phyloP scores from a whole-genome alignment of 805 yeast genomes.

The Wickerhamomyces canadensis region DNA sequence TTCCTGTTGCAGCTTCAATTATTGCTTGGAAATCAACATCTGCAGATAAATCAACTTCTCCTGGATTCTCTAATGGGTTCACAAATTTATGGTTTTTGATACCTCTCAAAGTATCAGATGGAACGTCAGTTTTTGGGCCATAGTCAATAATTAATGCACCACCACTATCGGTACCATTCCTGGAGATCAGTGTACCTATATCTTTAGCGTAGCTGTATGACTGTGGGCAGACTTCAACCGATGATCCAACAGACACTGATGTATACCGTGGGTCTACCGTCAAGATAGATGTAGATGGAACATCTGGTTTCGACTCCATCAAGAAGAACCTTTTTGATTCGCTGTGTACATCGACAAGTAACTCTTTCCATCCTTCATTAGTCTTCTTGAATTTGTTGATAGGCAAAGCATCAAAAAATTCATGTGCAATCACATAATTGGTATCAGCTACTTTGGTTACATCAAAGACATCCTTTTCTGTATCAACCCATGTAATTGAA shows the following conservation, averaged over 20 bases:
- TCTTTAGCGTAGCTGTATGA: slow-evolving; percentile 52
- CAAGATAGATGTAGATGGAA: slow-evolving; percentile 59
- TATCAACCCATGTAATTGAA: slow-evolving; percentile 53
- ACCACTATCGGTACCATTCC: slow-evolving; percentile 39
- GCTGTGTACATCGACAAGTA: slow-evolving; percentile 50
- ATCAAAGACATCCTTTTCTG: slow-evolving; percentile 40
- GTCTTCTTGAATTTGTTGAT: slow-evolving; percentile 62
- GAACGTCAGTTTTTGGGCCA: slow-evolving; percentile 58
- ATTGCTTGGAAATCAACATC: slow-evolving; percentile 78
- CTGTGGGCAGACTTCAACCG: slow-evolving; percentile 73
- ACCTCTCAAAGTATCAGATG: slow-evolving; percentile 70
- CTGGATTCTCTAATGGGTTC: slow-evolving; percentile 70
- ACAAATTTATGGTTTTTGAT: slow-evolving; percentile 68
- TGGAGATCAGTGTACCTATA: slow-evolving; percentile 39
- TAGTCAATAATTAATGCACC: slow-evolving; percentile 74
- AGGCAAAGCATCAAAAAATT: slow-evolving; percentile 84
- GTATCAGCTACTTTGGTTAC: slow-evolving; percentile 24
- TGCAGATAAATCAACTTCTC: slow-evolving; percentile 74
- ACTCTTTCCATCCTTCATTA: slow-evolving; percentile 73
- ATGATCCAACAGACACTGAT: slow-evolving; percentile 47
- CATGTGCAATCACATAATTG: slow-evolving; percentile 74
- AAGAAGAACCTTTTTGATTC: slow-evolving; percentile 40
- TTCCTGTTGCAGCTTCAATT: slow-evolving; percentile 21
- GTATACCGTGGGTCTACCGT: slow-evolving; percentile 43
- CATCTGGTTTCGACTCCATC: slow-evolving; percentile 50